Evolutionary conservation across 805 yeast species (phyloP).

Genomic region (Yarrowia sp.): DNA sequence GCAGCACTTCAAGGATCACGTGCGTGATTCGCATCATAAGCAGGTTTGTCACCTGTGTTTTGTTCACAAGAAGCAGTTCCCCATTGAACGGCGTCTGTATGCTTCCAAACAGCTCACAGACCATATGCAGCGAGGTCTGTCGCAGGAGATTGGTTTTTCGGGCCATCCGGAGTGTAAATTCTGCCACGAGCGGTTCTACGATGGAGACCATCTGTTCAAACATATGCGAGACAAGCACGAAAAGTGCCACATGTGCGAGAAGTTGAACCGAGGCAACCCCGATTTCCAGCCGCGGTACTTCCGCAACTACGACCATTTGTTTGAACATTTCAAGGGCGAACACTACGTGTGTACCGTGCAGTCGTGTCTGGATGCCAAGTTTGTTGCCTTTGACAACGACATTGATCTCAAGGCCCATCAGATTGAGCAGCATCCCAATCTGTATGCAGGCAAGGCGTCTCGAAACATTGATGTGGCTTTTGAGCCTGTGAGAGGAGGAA

Average conservation of each 20-base stretch:
- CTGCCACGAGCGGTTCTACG: slow-evolving; percentile 81
- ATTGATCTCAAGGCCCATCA: slow-evolving; percentile 88
- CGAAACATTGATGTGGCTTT: slow-evolving; percentile 26
- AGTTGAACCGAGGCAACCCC: slow-evolving; percentile 53
- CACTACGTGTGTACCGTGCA: slow-evolving; percentile 83
- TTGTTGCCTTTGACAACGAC: slow-evolving; percentile 89
- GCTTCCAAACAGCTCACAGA: slow-evolving; percentile 65
- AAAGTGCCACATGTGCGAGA: slow-evolving; percentile 86
- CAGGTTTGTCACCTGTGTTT: slow-evolving; percentile 79
- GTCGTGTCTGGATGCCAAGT: slow-evolving; percentile 82
- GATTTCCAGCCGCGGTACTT: slow-evolving; percentile 73
- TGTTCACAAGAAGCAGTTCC: slow-evolving; percentile 75
- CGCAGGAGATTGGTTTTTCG: slow-evolving; percentile 70
- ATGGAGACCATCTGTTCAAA: slow-evolving; percentile 81
- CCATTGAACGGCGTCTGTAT: slow-evolving; percentile 70
- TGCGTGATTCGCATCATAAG: slow-evolving; percentile 71
- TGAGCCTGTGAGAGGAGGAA: slow-evolving; percentile 9
- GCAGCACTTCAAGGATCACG: slow-evolving; percentile 70
- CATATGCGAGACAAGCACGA: slow-evolving; percentile 89
- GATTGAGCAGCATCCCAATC: slow-evolving; percentile 76
- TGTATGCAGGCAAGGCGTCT: slow-evolving; percentile 52
- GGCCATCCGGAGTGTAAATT: slow-evolving; percentile 92
- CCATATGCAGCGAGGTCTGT: slow-evolving; percentile 72
- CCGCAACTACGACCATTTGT: slow-evolving; percentile 74
- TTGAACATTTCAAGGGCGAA: slow-evolving; percentile 70